Evolutionary conservation across 164 flowering plant species (phyloP), one percentile per base, ranked within the genome.

Genomic region (Stephania yunnanensis): DNA sequence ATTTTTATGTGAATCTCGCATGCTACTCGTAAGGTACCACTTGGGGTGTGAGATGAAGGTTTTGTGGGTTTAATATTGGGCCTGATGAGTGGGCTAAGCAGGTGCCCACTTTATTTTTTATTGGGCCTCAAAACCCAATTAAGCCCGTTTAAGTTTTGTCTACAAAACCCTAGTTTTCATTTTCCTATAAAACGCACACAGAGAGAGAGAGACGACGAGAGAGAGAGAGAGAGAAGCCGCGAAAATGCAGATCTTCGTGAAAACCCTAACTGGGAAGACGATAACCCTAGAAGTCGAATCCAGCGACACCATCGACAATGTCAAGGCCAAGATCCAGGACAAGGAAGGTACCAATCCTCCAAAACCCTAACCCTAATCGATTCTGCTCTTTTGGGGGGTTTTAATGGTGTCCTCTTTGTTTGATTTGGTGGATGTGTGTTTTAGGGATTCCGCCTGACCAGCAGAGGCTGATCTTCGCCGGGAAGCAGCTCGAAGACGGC

Each of bases 201-300:
- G 15, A 13, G 15, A 13, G 12, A 50, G 12, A 50, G 55, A 50
- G 55, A 50, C 55, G 15, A 13, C 17, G 63, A 55, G 19, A 55
- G 63, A 55, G 63, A 25, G 68, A 7, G 10, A 9, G 68, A 64
- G 31, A 20, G 31, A 12, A 64, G 84, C 25, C 0, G 83, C 87
- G 61, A 82, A 77, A 81, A 89, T 89, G 93, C 91, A 89, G 89
- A 89, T 89, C 84, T 89, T 88, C 87, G 91, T 88, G 83, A 89
- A 88, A 78, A 89, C 91, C 87, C 86, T 89, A 19, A 89, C 91
- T 52, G 91, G 91, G 10, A 89, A 85, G 78, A 87, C 89, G 7
- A 87, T 85, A 46, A 89, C 92, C 79, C 82, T 89, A 2, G 90
- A 87, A 82, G 90, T 87, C 11, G 90, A 87, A 20, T 76, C 78